These are phyloP conservation scores for Amylocystis lapponica DNA, from an alignment of 768 basidiomycete species.

Conservation along the genomic window DNA sequence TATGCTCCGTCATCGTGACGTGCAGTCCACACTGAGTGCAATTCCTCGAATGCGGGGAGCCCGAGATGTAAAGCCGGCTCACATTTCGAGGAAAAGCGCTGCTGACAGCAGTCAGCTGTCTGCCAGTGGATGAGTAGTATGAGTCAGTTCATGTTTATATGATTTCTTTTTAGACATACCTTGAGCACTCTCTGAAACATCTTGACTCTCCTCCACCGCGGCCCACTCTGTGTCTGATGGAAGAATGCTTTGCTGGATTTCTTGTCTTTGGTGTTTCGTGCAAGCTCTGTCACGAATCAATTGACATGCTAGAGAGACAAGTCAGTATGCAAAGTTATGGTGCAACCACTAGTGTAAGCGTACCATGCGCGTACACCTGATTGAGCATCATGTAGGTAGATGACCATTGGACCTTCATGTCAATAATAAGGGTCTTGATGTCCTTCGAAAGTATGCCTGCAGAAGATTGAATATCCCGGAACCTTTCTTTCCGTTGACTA, in stretches of 20 bases:
- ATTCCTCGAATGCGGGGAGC: conserved; percentile 22
- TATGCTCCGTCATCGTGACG: conserved; percentile 10
- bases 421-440: conserved; percentile 16
- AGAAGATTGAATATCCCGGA: conserved; percentile 12
- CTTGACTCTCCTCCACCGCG: conserved; percentile 21
- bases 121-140: too few relatives aligned
- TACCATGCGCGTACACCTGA: conserved; percentile 19
- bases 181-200: conserved; percentile 15
- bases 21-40: conserved; percentile 23
- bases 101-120: conserved; percentile 27
- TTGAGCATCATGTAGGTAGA: conserved; percentile 27
- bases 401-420: conserved; percentile 28
- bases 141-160: too few relatives aligned
- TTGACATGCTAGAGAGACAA: conserved; percentile 11
- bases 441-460: not conserved
- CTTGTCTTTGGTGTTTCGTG: conserved; percentile 11
- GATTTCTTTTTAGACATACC: conserved; percentile 10
- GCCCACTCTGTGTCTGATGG: conserved; percentile 8
- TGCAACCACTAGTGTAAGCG: conserved; percentile 2
- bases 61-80: conserved; percentile 22
- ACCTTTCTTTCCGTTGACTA: conserved; percentile 21
- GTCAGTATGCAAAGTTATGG: not conserved
- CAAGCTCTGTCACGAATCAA: conserved; percentile 21
- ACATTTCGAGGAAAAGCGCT: conserved; percentile 25
- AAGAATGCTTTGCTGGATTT: conserved; percentile 12